A percentile compares a stretch with the other conserved stretches of the same genome.
Conservation (phyloP, 1,284 basidiomycete genomes). For the Cerrena zonata region DNA sequence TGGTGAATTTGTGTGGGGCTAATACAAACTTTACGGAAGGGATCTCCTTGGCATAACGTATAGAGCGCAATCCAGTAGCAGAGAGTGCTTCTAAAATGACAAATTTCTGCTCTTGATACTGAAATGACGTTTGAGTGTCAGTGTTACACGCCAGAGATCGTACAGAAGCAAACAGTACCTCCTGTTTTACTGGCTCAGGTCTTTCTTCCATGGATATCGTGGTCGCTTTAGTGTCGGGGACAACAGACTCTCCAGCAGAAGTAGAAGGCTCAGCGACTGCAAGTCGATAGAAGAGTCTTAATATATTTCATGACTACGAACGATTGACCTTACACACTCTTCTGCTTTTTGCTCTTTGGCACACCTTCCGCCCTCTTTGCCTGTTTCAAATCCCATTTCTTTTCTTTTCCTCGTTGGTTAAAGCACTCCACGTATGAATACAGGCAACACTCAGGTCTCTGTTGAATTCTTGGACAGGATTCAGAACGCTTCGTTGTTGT, state of each 20-base stretch:
- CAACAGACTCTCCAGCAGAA: neutral
- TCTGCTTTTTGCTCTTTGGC: constrained; percentile 25
- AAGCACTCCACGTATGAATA: constrained; percentile 81
- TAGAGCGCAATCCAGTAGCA: constrained; percentile 91
- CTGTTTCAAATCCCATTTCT: constrained; percentile 49
- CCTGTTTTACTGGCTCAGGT: neutral
- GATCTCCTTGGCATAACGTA: constrained; percentile 97
- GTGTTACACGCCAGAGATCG: too few species aligned
- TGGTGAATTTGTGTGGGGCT: neutral
- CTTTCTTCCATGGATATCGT: neutral
- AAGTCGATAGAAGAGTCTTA: neutral
- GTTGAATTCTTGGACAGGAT: constrained; percentile 98
- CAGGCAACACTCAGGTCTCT: constrained; percentile 87
- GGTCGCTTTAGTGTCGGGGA: neutral
- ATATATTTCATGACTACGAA: neutral
- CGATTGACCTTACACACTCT: constrained; percentile 21
- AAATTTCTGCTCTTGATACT: constrained; percentile 63
- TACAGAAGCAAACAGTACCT: too few species aligned
- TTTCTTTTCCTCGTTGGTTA: constrained; percentile 63
- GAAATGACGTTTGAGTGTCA: too few species aligned
- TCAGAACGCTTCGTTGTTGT: constrained; percentile 84
- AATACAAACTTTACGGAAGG: constrained; percentile 70
- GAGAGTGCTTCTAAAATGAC: constrained; percentile 91
- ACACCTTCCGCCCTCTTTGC: constrained; percentile 28
- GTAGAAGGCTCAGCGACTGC: neutral